A percentile compares a stretch with the other conserved stretches of the same genome.
phyloP scores from a whole-genome alignment of 225 moss, liverwort and hornwort species.

The Sphagnum tenellum region DNA sequence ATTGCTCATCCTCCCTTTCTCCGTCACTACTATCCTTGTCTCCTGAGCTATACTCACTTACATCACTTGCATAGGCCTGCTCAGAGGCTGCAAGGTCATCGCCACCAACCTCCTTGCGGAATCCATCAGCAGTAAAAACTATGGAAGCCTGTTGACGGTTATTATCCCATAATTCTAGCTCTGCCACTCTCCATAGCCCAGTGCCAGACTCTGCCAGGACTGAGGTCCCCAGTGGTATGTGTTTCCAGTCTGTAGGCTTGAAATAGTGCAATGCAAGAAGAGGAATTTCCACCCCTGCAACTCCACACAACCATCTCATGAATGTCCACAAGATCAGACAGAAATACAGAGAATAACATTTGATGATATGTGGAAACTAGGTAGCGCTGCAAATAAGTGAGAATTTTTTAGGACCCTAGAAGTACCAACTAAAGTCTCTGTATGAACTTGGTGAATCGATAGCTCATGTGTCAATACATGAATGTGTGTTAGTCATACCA shows the following conservation, averaged over 20 bases:
- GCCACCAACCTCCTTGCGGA: slow-evolving; percentile 32
- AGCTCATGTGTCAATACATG: background rate
- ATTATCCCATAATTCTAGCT: slow-evolving; percentile 70
- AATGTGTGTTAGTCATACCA: slow-evolving; percentile 41
- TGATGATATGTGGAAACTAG: no score
- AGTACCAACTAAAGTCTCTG: no score
- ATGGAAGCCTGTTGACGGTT: slow-evolving; percentile 37
- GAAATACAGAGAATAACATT: no score
- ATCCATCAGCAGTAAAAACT: slow-evolving; percentile 66
- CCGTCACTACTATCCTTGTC: slow-evolving; percentile 32
- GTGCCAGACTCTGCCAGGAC: slow-evolving; percentile 50
- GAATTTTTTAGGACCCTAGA: no score
- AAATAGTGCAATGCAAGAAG: slow-evolving; percentile 53
- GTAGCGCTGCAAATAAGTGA: no score
- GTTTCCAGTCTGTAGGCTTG: slow-evolving; percentile 56
- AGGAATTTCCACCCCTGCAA: slow-evolving; percentile 66
- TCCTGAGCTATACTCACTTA: slow-evolving; percentile 21
- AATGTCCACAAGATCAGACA: no score
- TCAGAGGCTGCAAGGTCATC: slow-evolving; percentile 62
- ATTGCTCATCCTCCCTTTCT: slow-evolving; percentile 11
- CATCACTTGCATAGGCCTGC: slow-evolving; percentile 48
- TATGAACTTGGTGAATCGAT: no score
- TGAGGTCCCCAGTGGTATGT: slow-evolving; percentile 51
- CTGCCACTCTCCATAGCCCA: slow-evolving; percentile 81
- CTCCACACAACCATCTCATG: background rate